Evolutionary conservation across 164 flowering plant species (phyloP), one percentile per base, ranked within the genome.

Genomic region (Kingdonia uniflora): DNA sequence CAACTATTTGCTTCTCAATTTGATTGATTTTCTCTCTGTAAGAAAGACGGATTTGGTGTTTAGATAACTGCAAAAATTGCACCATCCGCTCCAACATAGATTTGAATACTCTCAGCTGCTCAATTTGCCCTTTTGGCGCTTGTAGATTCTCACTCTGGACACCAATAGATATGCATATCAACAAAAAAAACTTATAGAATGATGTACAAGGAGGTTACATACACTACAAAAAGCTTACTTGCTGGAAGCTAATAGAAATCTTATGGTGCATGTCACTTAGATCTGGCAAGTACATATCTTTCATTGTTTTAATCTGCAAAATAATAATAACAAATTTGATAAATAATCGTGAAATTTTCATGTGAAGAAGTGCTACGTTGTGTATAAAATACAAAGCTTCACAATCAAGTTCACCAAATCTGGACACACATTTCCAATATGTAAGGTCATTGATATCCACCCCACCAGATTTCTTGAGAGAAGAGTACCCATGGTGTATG

Each of bases 281-380:
- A 12, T 94, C 94, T 19, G 71, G 61, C 0, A 68, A 76, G 68
- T 84, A 89, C 61, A 65, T 22, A 11, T 87, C 99, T 70, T 71
- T 81, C 99, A 94, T 80, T 57, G 58, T 1, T 59, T 76, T 81
- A 23, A 88, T 70, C 96, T 85, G 76, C 74, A 56, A 68, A 42
- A 46, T 2, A 49, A 49, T 1, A 29, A 8, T 8, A 29, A 29
- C 35, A 29, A 8, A 29, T 4, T 29, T 29, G 6, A 29, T 3
- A 4, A 3, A 29, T 29, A 8, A 29, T 3, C 35, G 35, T 29
- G 8, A 29, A 29, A n/a, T n/a, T n/a, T n/a, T n/a, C n/a, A n/a
- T n/a, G n/a, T n/a, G n/a, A n/a, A n/a, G n/a, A n/a, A n/a, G n/a
- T n/a, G 6, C 35, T 3, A 29, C 35, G 4, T n/a, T 29, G 35